Evolutionary conservation across 352 stramenopile genomes (phyloP), one percentile per base, ranked within the genome.

Genomic region (Phytophthora boehmeriae): DNA sequence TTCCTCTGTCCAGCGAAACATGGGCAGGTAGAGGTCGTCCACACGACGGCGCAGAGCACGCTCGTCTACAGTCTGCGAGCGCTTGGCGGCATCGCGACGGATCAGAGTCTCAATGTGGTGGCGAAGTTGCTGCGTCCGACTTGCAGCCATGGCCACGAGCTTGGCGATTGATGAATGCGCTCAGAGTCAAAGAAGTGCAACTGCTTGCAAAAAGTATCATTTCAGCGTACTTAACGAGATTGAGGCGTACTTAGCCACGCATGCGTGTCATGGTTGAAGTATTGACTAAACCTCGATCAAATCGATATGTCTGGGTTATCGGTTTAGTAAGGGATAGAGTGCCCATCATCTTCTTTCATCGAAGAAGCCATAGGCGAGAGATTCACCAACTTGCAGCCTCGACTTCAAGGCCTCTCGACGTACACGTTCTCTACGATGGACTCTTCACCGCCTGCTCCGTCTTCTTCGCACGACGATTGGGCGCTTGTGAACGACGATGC

Each of bases 1-100:
- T 50, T 78, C 74, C 20, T 81, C 68, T 17, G 76, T 82, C 87
- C 87, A 95, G 36, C 71, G 62, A 35, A 91, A 91, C 63, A 95
- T 78, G 28, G 87, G 85, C 45, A 90, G 71, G 58, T 91, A 95
- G 60, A 83, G 90, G 22, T 84, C 68, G 44, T 94, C 74, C 43
- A 95, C 77, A 43, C 73, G 78, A 35, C 72, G 75, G 17, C 71
- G 67, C 19, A 82, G 65, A 46, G 80, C 57, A 8, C 60, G 47
- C 20, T 86, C 76, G 17, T 84, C 68, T 25, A 83, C 56, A 9
- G 62, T n/a, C 54, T 54, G 43, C 49, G 45, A 60, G 19, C 38
- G 57, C 38, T 41, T 71, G 27, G 47, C 43, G 10, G 68, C 55
- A 32, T 92, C 75, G 34, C 64, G 75, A 11, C 76, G 81, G 56